Percentiles rank a stretch among this genome's conserved stretches.
phyloP scores from a whole-genome alignment of 2,329 filamentous ascomycete genomes.

The Fusarium armeniacum region DNA sequence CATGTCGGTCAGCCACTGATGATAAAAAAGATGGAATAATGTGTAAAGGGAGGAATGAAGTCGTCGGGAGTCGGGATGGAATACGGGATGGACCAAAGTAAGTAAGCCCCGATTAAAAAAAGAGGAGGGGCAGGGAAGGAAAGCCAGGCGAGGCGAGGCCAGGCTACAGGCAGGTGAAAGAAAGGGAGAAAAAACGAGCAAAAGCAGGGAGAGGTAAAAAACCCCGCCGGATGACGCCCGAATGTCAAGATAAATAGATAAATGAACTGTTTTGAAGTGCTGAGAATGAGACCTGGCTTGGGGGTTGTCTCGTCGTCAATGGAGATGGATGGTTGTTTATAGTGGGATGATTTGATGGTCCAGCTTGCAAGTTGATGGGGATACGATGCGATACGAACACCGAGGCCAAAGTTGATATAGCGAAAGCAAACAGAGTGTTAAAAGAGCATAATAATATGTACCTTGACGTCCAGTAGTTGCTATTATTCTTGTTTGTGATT shows the following conservation, averaged over 20 bases:
- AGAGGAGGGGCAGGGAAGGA: slow-evolving; percentile 45
- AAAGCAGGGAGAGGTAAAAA: slow-evolving; percentile 28
- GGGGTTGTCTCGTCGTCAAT: slow-evolving; percentile 41
- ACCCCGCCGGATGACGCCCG: slow-evolving; percentile 29
- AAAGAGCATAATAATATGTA: slow-evolving; percentile 11
- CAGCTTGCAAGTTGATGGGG: slow-evolving; percentile 33
- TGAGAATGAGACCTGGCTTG: slow-evolving; percentile 28
- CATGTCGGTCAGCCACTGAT: slow-evolving; percentile 43
- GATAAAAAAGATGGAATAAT: slow-evolving; percentile 32
- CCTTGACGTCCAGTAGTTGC: slow-evolving; percentile 24
- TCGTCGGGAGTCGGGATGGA: slow-evolving; percentile 42
- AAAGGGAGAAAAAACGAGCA: slow-evolving; percentile 36
- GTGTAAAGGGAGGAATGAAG: slow-evolving; percentile 46
- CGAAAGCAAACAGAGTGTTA: not conserved
- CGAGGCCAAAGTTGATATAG: slow-evolving; percentile 18
- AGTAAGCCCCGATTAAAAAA: slow-evolving; percentile 45
- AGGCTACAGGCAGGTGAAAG: slow-evolving; percentile 22
- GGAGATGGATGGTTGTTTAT: slow-evolving; percentile 30
- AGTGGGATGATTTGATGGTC: slow-evolving; percentile 30
- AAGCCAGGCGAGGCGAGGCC: slow-evolving; percentile 6
- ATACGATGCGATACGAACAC: slow-evolving; percentile 33
- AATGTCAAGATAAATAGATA: slow-evolving; percentile 23
- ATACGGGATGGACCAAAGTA: slow-evolving; percentile 43
- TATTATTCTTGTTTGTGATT: slow-evolving; percentile 22
- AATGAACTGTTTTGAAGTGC: slow-evolving; percentile 3